A percentile compares a stretch with the other conserved stretches of the same genome.
phyloP scores from a whole-genome alignment of 352 stramenopile species.

The Phytophthora nicotianae region DNA sequence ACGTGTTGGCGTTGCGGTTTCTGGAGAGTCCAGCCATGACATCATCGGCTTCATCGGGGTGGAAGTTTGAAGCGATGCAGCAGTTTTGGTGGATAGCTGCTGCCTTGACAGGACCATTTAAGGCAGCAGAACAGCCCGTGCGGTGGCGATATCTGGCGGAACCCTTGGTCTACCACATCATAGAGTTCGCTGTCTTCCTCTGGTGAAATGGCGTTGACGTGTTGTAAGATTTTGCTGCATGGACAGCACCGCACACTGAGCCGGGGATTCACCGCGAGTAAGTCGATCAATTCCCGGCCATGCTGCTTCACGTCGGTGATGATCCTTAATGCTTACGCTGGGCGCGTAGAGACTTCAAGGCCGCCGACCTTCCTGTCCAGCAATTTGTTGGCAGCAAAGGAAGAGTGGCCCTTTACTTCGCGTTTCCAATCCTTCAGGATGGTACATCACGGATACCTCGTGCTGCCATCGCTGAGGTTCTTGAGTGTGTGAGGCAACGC shows the following conservation, averaged over 20 bases:
- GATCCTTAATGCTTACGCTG: not conserved
- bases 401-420: not conserved
- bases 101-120: conserved; percentile 8
- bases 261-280: conserved; percentile 6
- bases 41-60: conserved; percentile 8
- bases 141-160: conserved; percentile 52
- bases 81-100: conserved; percentile 17
- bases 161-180: conserved; percentile 51
- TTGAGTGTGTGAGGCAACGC: not conserved
- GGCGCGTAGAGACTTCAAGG: not conserved
- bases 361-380: not conserved
- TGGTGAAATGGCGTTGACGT: conserved; percentile 45
- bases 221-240: conserved; percentile 26
- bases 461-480: conserved; percentile 2
- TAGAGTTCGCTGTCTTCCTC: conserved; percentile 65
- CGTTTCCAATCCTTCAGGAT: conserved; percentile 14
- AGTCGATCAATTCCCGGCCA: not conserved
- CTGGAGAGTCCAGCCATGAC: not conserved
- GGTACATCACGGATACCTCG: conserved; percentile 1
- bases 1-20: conserved; percentile 39
- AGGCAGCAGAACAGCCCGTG: conserved; percentile 9
- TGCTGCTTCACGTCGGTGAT: not conserved
- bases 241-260: conserved; percentile 23
- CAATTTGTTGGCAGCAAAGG: not conserved
- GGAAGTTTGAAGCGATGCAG: conserved; percentile 11